Base-by-base conservation (phyloP, 495 filamentous ascomycete species). In the Aeminium ludgeri region DNA sequence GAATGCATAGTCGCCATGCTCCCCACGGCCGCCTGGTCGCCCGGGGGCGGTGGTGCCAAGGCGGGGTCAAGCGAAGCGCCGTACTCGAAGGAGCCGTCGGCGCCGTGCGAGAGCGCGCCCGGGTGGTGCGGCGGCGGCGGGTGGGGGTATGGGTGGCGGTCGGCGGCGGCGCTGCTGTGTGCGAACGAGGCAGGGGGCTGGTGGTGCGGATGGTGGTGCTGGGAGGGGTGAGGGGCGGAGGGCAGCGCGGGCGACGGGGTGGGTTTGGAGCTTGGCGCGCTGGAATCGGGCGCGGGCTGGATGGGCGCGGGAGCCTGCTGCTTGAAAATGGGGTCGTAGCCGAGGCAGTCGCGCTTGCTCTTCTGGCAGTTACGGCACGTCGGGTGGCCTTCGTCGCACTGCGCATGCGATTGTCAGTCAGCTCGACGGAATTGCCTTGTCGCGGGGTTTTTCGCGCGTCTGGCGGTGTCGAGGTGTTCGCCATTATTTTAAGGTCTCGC, bases 281-380 rank as follows among this genome's bases (percentile, higher is more conserved):
- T 36, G 15, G 13, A 18, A 2, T 12, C 11, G 39, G 69, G 73
- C 48, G 77, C 79, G 45, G 82, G 80, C 57, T 87, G 83, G 48
- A 91, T 84, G 38, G 75, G 70, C 31, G 80, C 67, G 12, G 82
- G 80, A 15, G 76, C 74, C 53, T 86, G 81, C 52, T 78, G 73
- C 60, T 92, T 91, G 66, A 97, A 97, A 46, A 96, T 91, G 29
- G 89, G 89, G 58, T 97, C 89, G 74, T 97, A 97, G 34, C 89
- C 89, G 37, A 93, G 60, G 57, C 89, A 97, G 55, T 96, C 89
- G 52, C 89, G 82, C 61, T 95, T 96, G 54, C 85, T 94, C 62
- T 95, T 97, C 56, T 86, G 80, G 63, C 89, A 97, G 61, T 97
- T 97, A 55, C 86, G 78, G 67, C 89, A 97, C 36, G 79, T 73